Evolutionary conservation across 2,329 filamentous ascomycete species (phyloP).

Genomic region (Fusarium pseudoanthophilum): DNA sequence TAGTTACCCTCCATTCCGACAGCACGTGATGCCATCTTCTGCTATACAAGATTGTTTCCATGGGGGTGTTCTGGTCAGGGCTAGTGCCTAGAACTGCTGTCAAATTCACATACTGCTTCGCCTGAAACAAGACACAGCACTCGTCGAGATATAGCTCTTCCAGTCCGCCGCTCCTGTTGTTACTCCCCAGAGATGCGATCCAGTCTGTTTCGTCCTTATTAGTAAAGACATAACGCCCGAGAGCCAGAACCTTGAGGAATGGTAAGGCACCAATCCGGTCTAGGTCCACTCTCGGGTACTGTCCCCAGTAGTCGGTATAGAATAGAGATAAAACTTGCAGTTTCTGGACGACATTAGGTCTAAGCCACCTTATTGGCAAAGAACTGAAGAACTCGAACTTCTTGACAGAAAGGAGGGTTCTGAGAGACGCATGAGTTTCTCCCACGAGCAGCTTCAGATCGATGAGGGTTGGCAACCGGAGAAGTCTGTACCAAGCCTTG

Average conservation of each 20-base stretch:
- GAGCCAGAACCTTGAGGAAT: slow-evolving; percentile 49
- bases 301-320: slow-evolving; percentile 50
- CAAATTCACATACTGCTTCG: fast-evolving
- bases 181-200: slow-evolving; percentile 49
- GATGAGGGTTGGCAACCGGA: not conserved
- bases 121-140: slow-evolving; percentile 45
- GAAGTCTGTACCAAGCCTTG: not conserved
- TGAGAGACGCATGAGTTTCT: too few species aligned
- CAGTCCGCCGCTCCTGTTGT: slow-evolving; percentile 31
- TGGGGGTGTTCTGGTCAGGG: too few species aligned
- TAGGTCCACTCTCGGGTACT: slow-evolving; percentile 51
- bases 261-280: slow-evolving; percentile 44
- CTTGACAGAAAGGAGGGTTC: not conserved
- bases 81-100: too few species aligned
- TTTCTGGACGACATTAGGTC: slow-evolving; percentile 13
- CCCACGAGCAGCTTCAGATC: not conserved
- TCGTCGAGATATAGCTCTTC: slow-evolving; percentile 54
- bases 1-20: not conserved
- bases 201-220: slow-evolving; percentile 57
- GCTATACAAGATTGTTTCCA: not conserved
- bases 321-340: slow-evolving; percentile 52
- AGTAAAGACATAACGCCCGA: slow-evolving; percentile 55
- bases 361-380: slow-evolving; percentile 29
- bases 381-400: slow-evolving; percentile 17
- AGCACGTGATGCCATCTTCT: not conserved